A percentile compares a stretch with the other conserved stretches of the same genome.
These are phyloP conservation scores for Wickerhamiella domercqiae DNA, from an alignment of 805 yeast species.

Conservation along the genomic window DNA sequence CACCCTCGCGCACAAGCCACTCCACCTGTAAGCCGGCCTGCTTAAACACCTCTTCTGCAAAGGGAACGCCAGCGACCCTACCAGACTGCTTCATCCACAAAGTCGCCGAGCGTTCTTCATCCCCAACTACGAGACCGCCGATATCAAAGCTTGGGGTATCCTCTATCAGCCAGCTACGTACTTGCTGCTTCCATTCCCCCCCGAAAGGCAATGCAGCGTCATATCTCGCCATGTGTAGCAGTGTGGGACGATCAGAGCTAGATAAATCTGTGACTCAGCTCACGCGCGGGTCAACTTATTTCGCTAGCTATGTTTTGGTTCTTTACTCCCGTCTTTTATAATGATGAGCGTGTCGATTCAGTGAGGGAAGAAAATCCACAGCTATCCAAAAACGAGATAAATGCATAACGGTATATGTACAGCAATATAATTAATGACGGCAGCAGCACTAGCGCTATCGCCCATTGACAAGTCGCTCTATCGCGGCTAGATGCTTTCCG, in stretches of 20 bases:
- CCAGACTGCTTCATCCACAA: constrained; percentile 72
- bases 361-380: no score
- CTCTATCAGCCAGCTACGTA: constrained; percentile 63
- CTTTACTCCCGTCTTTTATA: no score
- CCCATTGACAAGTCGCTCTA: constrained; percentile 48
- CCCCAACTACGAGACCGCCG: constrained; percentile 93
- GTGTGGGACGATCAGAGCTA: no score
- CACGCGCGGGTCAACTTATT: no score
- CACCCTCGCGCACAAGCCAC: constrained; percentile 68
- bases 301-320: no score
- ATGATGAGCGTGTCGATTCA: no score
- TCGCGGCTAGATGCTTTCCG: constrained; percentile 74
- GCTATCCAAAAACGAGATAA: no score
- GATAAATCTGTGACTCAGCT: no score
- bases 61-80: constrained; percentile 71
- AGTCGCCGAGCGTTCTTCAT: constrained; percentile 51
- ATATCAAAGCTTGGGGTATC: constrained; percentile 90
- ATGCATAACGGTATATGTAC: no score
- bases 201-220: constrained; percentile 40
- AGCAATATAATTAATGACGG: no score
- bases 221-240: no score
- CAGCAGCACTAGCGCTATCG: no score
- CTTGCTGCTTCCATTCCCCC: constrained; percentile 70
- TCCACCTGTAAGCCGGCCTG: constrained; percentile 59
- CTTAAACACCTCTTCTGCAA: constrained; percentile 66